phyloP scores from a whole-genome alignment of 192 early-diverging fungal species.

The Backusella australiensis region DNA sequence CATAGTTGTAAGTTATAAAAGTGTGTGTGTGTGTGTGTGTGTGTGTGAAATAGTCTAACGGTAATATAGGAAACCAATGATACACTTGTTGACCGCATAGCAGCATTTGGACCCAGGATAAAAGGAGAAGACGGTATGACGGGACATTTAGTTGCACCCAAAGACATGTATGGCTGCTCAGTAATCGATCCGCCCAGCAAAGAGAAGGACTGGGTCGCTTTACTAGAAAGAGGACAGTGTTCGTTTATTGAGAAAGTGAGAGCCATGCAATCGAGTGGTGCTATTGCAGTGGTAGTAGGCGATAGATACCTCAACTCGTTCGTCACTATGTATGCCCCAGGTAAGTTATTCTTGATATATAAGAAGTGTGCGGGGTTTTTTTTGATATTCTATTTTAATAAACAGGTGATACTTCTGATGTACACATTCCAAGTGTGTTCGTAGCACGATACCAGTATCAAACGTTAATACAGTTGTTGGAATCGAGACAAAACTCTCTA shows the following conservation, averaged over 20 bases:
- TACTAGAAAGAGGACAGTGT: slow-evolving; percentile 91
- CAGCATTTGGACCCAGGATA: slow-evolving; percentile 84
- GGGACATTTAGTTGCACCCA: slow-evolving; percentile 57
- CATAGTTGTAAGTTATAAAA: background rate
- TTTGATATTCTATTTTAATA: background rate
- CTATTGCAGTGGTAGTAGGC: slow-evolving; percentile 85
- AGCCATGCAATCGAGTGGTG: slow-evolving; percentile 86
- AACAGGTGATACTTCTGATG: slow-evolving; percentile 81
- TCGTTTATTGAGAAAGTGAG: slow-evolving; percentile 89
- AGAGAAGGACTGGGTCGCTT: slow-evolving; percentile 68
- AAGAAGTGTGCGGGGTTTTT: background rate
- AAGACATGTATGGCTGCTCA: slow-evolving; percentile 58
- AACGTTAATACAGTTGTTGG: slow-evolving; percentile 44
- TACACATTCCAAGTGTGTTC: slow-evolving; percentile 88
- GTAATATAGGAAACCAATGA: slow-evolving; percentile 50
- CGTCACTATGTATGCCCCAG: slow-evolving; percentile 85
- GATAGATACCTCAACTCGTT: slow-evolving; percentile 72
- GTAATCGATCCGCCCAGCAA: slow-evolving; percentile 35
- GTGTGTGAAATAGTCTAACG: background rate
- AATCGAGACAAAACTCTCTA: slow-evolving; percentile 19
- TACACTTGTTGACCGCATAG: slow-evolving; percentile 65
- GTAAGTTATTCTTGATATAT: slow-evolving; percentile 24
- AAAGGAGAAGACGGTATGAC: slow-evolving; percentile 60
- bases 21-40: background rate
- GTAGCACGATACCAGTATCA: slow-evolving; percentile 72